phyloP scores from a whole-genome alignment of 1,139 yeast species.

The Blastobotrys illinoisensis region DNA sequence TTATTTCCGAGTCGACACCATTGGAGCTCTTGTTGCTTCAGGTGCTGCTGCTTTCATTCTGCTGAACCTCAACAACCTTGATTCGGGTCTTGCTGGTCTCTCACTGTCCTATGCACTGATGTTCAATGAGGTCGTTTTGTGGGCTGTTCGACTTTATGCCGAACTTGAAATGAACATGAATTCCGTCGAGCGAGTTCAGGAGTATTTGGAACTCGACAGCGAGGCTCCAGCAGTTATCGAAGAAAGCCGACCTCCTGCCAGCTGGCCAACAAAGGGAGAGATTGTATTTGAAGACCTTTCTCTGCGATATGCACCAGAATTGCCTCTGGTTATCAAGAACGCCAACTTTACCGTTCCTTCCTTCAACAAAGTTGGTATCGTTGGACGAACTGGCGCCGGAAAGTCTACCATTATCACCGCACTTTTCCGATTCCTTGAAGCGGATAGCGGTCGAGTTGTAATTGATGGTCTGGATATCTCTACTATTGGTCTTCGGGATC shows the following conservation, averaged over 20 bases:
- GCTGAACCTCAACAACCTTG: slow-evolving; percentile 56
- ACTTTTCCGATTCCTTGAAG: slow-evolving; percentile 85
- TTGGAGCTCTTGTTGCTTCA: slow-evolving; percentile 79
- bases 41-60: slow-evolving; percentile 76
- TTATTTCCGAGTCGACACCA: slow-evolving; percentile 72
- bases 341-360: slow-evolving; percentile 75
- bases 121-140: slow-evolving; percentile 81
- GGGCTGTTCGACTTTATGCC: slow-evolving; percentile 89
- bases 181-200: slow-evolving; percentile 85
- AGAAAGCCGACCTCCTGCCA: slow-evolving; percentile 58
- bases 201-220: slow-evolving; percentile 75
- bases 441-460: slow-evolving; percentile 72
- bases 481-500: slow-evolving; percentile 70
- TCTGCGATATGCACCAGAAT: slow-evolving; percentile 77
- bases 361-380: slow-evolving; percentile 85
- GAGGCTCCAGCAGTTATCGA: slow-evolving; percentile 67
- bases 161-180: slow-evolving; percentile 92
- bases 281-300: slow-evolving; percentile 73
- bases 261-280: slow-evolving; percentile 83
- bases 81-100: slow-evolving; percentile 94
- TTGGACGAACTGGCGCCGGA: slow-evolving; percentile 98
- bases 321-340: slow-evolving; percentile 84
- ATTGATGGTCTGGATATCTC: slow-evolving; percentile 90
- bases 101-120: slow-evolving; percentile 87
- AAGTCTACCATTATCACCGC: slow-evolving; percentile 95